Conservation (phyloP, 2,329 filamentous ascomycete species). For the Diplodia intermedia region DNA sequence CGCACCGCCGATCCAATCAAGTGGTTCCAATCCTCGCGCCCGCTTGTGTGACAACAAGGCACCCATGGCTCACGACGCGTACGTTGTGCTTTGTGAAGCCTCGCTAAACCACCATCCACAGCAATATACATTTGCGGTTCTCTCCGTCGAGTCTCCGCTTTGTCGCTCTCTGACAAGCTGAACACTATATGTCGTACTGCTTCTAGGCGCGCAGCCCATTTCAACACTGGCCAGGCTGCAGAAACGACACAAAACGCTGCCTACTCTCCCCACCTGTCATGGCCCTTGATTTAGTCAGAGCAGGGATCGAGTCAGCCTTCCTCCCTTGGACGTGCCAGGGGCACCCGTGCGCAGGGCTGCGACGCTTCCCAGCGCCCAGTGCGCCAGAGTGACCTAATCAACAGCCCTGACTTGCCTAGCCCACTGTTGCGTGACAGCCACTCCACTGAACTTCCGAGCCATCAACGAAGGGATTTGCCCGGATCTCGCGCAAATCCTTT, state of each 20-base stretch:
- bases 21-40: too few species aligned
- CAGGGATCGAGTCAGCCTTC: conserved; percentile 15
- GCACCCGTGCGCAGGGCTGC: conserved; percentile 15
- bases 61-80: neutral
- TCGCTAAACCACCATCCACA: neutral
- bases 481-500: neutral
- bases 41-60: neutral
- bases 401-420: neutral
- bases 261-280: conserved; percentile 16
- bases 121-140: conserved; percentile 4
- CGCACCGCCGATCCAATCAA: too few species aligned
- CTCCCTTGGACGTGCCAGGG: neutral
- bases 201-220: neutral
- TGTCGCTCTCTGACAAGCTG: neutral
- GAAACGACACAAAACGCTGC: neutral
- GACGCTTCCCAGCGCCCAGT: conserved; percentile 12
- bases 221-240: too few species aligned
- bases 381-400: conserved; percentile 18
- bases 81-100: neutral
- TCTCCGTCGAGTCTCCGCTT: neutral
- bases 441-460: neutral
- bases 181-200: neutral
- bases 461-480: neutral
- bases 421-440: conserved; percentile 12
- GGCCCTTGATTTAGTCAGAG: conserved; percentile 14